Evolutionary conservation across 768 basidiomycete species (phyloP), one percentile per base, ranked within the genome.

Genomic region (Boletellus sp.): DNA sequence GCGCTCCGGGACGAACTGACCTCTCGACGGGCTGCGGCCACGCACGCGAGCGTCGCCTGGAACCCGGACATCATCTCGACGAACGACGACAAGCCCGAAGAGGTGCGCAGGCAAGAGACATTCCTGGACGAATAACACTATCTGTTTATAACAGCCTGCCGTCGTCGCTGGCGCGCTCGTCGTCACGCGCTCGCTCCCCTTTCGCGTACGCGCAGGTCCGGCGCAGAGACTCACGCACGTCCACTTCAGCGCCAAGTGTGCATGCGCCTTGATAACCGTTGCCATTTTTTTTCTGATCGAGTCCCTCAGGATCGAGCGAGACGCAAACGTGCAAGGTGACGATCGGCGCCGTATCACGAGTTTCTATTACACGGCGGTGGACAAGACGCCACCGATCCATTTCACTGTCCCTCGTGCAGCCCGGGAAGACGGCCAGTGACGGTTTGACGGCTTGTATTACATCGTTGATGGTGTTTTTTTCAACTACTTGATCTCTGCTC

Each of bases 201-300:
- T 74, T 51, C 64, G 70, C 8, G 69, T 78, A 15, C 71, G 76
- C 19, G 77, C 51, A 10, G 50, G 52, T 3, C 70, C 69, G 7
- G 76, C 72, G 9, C 70, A 74, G 46, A 63, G 57, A 9, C 53
- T 48, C 8, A 69, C 65, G 28, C 56, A 61, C 23, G 53, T 72
- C 26, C 49, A 62, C 15, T 75, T 78, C 42, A 76, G 71, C 34
- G 75, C 74, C 19, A 72, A 60, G 76, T 75, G 24, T 42, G 69
- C 54, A 22, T 4, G 12, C 0, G 17, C 7, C 24, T 16, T 9
- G 19, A 15, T 15, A n/a, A 36, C 7, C 4, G 10, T n/a, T 1
- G 17, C 19, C 19, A 1, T n/a, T 0, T 10, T 16, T n/a, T n/a
- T 26, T 35, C 23, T 28, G 35, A 47, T 10, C 16, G 20, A 10